Evolutionary conservation across 208 protist genomes (phyloP).

Genomic region (Trypanosoma lewisi): DNA sequence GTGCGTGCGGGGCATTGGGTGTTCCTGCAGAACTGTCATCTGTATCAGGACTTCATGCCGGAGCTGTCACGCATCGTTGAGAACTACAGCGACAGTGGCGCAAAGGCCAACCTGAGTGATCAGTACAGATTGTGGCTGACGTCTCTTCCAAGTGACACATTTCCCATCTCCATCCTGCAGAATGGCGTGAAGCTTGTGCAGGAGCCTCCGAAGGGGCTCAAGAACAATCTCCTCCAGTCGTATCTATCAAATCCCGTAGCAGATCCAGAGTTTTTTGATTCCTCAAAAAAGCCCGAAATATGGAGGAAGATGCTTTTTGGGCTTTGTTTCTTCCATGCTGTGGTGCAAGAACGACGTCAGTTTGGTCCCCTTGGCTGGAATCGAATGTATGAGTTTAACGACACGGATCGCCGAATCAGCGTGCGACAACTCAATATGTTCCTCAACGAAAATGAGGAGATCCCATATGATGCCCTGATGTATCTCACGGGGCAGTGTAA

Average conservation of each 20-base stretch:
- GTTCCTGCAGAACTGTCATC: conserved; percentile 96
- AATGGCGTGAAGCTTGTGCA: conserved; percentile 98
- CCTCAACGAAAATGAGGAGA: conserved; percentile 86
- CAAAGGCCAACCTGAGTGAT: conserved; percentile 89
- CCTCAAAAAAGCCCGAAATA: conserved; percentile 68
- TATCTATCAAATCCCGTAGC: conserved; percentile 90
- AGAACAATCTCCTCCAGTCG: conserved; percentile 94
- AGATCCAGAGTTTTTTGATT: conserved; percentile 84
- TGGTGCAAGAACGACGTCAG: conserved; percentile 95
- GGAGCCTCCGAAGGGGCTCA: conserved; percentile 97
- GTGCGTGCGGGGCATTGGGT: conserved; percentile 92
- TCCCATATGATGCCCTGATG: conserved; percentile 94
- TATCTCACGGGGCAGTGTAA: conserved; percentile 93
- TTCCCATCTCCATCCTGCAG: conserved; percentile 98
- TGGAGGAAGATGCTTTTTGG: conserved; percentile 94
- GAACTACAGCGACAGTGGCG: conserved; percentile 83
- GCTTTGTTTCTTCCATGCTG: conserved; percentile 96
- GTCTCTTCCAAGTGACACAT: conserved; percentile 95
- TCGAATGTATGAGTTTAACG: conserved; percentile 97
- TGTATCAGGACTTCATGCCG: conserved; percentile 95
- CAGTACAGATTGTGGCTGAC: conserved; percentile 98
- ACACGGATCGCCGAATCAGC: conserved; percentile 95
- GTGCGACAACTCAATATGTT: conserved; percentile 95
- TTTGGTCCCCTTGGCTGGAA: conserved; percentile 97
- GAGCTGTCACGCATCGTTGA: conserved; percentile 91